phyloP scores from a whole-genome alignment of 768 basidiomycete genomes.

The Mycena pura region DNA sequence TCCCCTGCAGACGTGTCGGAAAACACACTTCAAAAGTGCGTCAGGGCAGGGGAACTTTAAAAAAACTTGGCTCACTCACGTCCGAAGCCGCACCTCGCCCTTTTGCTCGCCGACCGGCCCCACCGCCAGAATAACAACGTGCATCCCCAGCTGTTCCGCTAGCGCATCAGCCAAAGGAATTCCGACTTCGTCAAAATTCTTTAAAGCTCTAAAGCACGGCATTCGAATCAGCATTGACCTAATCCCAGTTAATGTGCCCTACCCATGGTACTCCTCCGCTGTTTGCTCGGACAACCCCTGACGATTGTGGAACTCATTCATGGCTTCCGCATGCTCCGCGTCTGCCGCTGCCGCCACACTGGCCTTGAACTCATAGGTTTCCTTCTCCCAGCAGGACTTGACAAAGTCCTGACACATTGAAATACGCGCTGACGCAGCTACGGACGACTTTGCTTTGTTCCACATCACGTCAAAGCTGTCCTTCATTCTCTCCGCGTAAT shows the following conservation, averaged over 20 bases:
- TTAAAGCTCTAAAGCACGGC: background rate
- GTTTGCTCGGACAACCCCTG: background rate
- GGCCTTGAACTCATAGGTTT: background rate
- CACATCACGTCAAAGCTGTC: conserved; percentile 5
- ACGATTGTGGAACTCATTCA: background rate
- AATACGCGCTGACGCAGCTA: background rate
- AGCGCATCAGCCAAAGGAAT: background rate
- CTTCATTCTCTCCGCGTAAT: conserved; percentile 12
- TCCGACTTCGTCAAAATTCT: background rate
- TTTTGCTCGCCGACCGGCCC: background rate
- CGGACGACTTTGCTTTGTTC: background rate
- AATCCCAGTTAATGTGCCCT: too few species aligned
- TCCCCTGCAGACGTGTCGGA: background rate
- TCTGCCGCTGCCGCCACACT: background rate
- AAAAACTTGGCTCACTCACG: too few species aligned
- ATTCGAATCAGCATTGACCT: too few species aligned
- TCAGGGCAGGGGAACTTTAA: too few species aligned
- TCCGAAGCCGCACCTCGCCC: background rate
- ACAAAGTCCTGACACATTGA: conserved; percentile 4
- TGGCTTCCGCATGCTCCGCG: background rate
- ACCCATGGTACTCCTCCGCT: conserved; percentile 11
- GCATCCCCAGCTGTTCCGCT: background rate
- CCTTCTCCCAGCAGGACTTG: background rate
- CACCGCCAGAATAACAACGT: background rate
- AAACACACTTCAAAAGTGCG: too few species aligned